A percentile compares a stretch with the other conserved stretches of the same genome.
These are phyloP conservation scores for Xylariomycetidae sp. DNA, from an alignment of 2,329 filamentous ascomycete species.

Conservation along the genomic window DNA sequence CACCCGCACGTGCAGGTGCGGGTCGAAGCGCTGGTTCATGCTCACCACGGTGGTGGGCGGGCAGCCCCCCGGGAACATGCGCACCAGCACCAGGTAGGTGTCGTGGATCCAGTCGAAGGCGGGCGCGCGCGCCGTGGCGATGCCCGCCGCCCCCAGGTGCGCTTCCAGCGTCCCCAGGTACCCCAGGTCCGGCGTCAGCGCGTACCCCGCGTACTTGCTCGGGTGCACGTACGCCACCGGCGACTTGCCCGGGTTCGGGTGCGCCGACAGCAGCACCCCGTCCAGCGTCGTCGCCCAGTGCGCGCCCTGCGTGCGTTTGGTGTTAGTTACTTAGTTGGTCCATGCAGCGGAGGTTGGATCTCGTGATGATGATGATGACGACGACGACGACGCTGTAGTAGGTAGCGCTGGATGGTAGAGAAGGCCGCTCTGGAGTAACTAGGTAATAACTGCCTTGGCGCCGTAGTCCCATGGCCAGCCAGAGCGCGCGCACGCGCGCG, in stretches of 20 bases:
- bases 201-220: slow-evolving; percentile 57
- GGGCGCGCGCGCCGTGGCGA: slow-evolving; percentile 46
- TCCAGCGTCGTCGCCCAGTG: slow-evolving; percentile 58
- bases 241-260: slow-evolving; percentile 53
- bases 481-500: no score
- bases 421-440: no score
- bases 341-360: no score
- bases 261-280: slow-evolving; percentile 53
- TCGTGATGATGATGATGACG: no score
- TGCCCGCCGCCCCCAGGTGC: slow-evolving; percentile 44
- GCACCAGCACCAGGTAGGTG: slow-evolving; percentile 61
- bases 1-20: slow-evolving; percentile 43
- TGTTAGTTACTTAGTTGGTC: slow-evolving; percentile 3
- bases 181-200: slow-evolving; percentile 52
- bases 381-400: no score
- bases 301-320: slow-evolving; percentile 46
- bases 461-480: no score
- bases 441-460: no score
- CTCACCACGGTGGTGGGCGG: slow-evolving; percentile 56
- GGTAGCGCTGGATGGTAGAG: no score
- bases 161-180: slow-evolving; percentile 44
- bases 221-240: slow-evolving; percentile 63
- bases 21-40: slow-evolving; percentile 33
- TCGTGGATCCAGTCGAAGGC: slow-evolving; percentile 69
- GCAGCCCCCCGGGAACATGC: slow-evolving; percentile 61